phyloP scores from a whole-genome alignment of 768 basidiomycete species.

The Auriculariales sp. region DNA sequence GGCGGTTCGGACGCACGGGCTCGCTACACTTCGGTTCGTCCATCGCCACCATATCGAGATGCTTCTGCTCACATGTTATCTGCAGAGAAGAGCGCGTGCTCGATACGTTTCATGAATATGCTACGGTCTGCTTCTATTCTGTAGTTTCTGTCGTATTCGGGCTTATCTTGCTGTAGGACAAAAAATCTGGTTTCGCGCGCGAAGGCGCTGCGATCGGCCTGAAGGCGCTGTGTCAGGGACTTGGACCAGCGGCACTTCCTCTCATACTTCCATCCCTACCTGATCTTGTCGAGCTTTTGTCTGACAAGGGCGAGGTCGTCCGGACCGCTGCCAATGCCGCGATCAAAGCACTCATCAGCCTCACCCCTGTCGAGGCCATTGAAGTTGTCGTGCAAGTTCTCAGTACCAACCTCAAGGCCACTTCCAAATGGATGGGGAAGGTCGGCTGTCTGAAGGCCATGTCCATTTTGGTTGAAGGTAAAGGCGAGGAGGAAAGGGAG shows the following conservation, averaged over 20 bases:
- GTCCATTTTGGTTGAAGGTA: constrained; percentile 43
- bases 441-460: constrained; percentile 85
- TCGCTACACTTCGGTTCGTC: constrained; percentile 45
- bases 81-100: constrained; percentile 48
- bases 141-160: not conserved
- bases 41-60: constrained; percentile 3
- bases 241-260: constrained; percentile 60
- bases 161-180: constrained; percentile 42
- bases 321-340: constrained; percentile 67
- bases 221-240: constrained; percentile 52
- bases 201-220: constrained; percentile 76
- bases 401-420: constrained; percentile 55
- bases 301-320: constrained; percentile 91
- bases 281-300: constrained; percentile 66
- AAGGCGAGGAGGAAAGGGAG: constrained; percentile 39
- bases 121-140: constrained; percentile 18
- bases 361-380: constrained; percentile 72
- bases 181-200: constrained; percentile 78
- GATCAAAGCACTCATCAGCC: constrained; percentile 70
- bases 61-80: not conserved
- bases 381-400: constrained; percentile 52
- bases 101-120: constrained; percentile 48
- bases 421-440: constrained; percentile 87
- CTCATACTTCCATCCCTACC: constrained; percentile 66
- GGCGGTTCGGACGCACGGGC: constrained; percentile 47